Evolutionary conservation across 78 protist species (phyloP), one percentile per base, ranked within the genome.

Genomic region (Dictyostelium firmibasis): DNA sequence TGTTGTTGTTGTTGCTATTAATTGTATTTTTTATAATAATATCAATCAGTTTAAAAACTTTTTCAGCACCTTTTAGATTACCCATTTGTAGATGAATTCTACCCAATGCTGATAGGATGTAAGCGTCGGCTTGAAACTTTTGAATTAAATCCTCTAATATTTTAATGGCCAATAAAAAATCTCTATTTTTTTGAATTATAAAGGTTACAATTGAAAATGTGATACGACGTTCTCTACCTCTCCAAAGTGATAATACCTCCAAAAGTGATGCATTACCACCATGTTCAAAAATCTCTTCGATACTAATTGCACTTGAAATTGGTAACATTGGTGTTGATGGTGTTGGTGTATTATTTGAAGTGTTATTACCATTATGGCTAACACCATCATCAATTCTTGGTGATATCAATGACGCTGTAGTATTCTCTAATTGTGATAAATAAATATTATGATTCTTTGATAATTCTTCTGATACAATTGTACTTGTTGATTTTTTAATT

Each of bases 41-140:
- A 69, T 89, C 87, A 14, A 77, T n/a, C 1, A 89, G 10, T 47
- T 81, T 41, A 69, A 89, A 81, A 29, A 89, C 50, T 11, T 43
- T 31, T 4, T 50, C 86, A 33, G 78, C 94, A 29, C 50, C 38
- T 72, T 64, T 43, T 4, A 89, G 25, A 60, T 47, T 89, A 23
- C 94, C 94, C 94, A 89, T 89, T 38, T 89, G 94, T 29, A 89
- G 29, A 81, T 89, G 94, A 11, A 89, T 64, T 64, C 94, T 36
- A 50, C 94, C 94, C 11, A 89, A n/a, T 18, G 94, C 94, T 9
- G 87, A 81, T 4, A 89, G 33, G 11, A 50, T 77, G 44, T 64
- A 89, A 7, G 43, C 18, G 69, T 89, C 94, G 13, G 83, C 79
- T n/a, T 31, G 36, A 23, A 81, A 85, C 70, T 78, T 47, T n/a